Evolutionary conservation across 208 protist species (phyloP), one percentile per base, ranked within the genome.

Genomic region (Crithidia thermophila): DNA sequence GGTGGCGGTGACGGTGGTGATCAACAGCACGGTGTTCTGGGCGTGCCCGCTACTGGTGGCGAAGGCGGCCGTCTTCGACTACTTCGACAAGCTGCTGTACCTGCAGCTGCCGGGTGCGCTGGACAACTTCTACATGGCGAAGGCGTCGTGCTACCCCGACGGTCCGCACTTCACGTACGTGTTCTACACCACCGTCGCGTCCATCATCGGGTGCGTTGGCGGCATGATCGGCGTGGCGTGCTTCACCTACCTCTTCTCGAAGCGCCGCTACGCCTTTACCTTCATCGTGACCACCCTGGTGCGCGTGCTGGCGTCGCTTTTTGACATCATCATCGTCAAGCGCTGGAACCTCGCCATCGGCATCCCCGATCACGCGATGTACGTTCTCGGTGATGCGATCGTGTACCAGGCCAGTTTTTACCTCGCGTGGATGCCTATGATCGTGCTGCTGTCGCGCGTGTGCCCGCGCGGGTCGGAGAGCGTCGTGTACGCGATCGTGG

Each of bases 401-500:
- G 69, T 95, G 5, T 75, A 77, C 30, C 57, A 89, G 61, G 72
- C 84, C 21, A 68, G 51, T 33, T 84, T 78, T 46, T 80, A 81
- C 67, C 57, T 96, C 3, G 66, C 72, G 31, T 89, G 79, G 60
- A 93, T 96, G 84, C 85, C 91, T 20, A 75, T 76, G 63, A 73
- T 91, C 7, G 77, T 96, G 30, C 72, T 96, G 28, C 74, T 91
- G 42, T 87, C 88, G 20, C 88, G 87, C 30, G 72, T 96, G n/a
- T 94, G 88, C 61, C 88, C 91, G 16, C 77, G 79, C 36, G 86
- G 84, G 16, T 81, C 87, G 40, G 90, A 95, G 72, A 75, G 70
- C 16, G 87, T 89, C n/a, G 81, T 93, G 52, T 93, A 88, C 58
- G 80, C 90, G 11, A 72, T 93, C 16, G 70, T 95, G 47, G 87